Evolutionary conservation across 139 green algal genomes (phyloP).

Genomic region (Chlorokybus atmophyticus): DNA sequence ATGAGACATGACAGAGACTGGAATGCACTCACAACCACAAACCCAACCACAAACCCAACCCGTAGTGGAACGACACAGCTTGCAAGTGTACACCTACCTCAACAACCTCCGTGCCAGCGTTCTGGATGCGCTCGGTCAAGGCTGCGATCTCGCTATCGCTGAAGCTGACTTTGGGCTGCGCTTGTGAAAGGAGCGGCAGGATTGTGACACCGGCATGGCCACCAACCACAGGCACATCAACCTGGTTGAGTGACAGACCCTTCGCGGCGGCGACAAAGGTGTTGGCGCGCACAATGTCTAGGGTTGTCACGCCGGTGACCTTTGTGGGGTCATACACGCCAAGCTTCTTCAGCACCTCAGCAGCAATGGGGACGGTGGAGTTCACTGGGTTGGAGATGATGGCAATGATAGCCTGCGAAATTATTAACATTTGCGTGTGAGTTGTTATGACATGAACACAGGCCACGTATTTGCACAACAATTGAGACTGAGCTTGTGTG

Average conservation of each 20-base stretch:
- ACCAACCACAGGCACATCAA: conserved; percentile 93
- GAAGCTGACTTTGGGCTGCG: conserved; percentile 61
- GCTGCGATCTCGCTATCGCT: conserved; percentile 58
- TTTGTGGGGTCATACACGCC: conserved; percentile 36
- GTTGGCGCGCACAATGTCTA: conserved; percentile 37
- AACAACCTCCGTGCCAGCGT: conserved; percentile 96
- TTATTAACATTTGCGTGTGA: background rate
- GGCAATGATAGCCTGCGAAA: conserved; percentile 16
- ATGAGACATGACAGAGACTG: too few relatives aligned
- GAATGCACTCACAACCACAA: too few relatives aligned
- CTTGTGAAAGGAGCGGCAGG: conserved; percentile 94
- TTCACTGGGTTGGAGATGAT: conserved; percentile 99
- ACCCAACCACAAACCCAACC: background rate
- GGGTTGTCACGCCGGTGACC: conserved; percentile 38
- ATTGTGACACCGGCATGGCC: conserved; percentile 97
- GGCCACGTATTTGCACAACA: background rate
- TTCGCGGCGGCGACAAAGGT: conserved; percentile 39
- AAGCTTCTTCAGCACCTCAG: conserved; percentile 63
- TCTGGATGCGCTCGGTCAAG: conserved; percentile 80
- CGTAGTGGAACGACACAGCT: background rate
- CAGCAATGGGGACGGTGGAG: conserved; percentile 96
- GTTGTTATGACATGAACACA: background rate
- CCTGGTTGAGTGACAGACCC: conserved; percentile 58
- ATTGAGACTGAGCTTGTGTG: background rate
- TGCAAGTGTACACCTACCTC: conserved; percentile 29